A percentile compares a stretch with the other conserved stretches of the same genome.
Conservation (phyloP, 164 flowering plant genomes). For the Paratinospora sagittata region DNA sequence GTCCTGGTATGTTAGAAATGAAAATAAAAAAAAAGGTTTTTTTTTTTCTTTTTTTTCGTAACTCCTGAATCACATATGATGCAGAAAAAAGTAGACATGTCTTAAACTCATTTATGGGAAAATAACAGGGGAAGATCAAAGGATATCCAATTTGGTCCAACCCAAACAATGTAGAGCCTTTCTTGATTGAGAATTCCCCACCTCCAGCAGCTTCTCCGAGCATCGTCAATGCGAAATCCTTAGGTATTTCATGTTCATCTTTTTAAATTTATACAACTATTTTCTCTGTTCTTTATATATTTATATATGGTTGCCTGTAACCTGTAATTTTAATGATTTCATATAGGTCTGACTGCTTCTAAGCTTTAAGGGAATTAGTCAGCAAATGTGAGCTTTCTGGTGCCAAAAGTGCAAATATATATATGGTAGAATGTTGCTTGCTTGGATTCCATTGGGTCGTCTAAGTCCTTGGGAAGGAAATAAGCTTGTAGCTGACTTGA, state of each 20-base stretch:
- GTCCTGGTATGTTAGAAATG: conserved; percentile 57
- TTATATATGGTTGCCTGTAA: neutral
- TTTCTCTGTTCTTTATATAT: neutral
- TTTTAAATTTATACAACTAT: neutral
- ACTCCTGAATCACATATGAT: neutral
- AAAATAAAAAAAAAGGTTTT: no score
- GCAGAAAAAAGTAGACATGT: neutral
- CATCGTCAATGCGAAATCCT: conserved; percentile 78
- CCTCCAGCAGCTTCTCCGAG: conserved; percentile 94
- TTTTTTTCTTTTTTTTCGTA: no score
- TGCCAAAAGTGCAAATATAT: neutral
- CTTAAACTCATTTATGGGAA: neutral
- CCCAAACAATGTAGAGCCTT: conserved; percentile 74
- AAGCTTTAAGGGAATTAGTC: conserved; percentile 22
- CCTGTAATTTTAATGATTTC: neutral
- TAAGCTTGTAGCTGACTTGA: neutral
- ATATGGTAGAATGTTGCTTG: neutral
- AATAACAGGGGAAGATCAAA: conserved; percentile 73
- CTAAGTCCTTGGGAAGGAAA: neutral
- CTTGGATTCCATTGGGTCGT: neutral
- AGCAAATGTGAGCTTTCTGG: neutral
- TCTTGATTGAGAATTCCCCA: conserved; percentile 65
- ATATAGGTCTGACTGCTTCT: conserved; percentile 40
- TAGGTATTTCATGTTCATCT: conserved; percentile 38
- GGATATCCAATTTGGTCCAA: conserved; percentile 87